A percentile compares a stretch with the other conserved stretches of the same genome.
These are phyloP conservation scores for Pezicula carpinea DNA, from an alignment of 2,329 filamentous ascomycete species.

Conservation along the genomic window DNA sequence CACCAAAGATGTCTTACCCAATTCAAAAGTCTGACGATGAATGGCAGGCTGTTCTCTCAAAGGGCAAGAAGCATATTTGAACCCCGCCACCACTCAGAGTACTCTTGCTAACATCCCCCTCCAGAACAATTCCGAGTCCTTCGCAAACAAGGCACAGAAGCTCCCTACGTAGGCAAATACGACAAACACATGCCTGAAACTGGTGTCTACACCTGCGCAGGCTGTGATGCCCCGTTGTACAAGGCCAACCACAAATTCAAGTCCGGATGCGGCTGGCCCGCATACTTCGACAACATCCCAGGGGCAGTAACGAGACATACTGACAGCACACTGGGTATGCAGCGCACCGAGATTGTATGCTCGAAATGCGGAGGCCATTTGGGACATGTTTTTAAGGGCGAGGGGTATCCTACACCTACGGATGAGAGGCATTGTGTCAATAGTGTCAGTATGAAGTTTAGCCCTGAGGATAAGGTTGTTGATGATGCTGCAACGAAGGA, in stretches of 20 bases:
- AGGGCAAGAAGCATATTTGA: conserved; percentile 40
- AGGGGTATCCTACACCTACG: conserved; percentile 78
- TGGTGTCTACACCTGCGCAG: conserved; percentile 85
- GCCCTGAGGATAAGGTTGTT: conserved; percentile 54
- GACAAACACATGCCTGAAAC: conserved; percentile 75
- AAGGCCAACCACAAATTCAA: conserved; percentile 93
- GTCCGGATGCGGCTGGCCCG: conserved; percentile 95
- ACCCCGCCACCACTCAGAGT: conserved; percentile 28
- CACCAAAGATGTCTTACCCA: conserved; percentile 66
- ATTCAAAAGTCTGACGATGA: conserved; percentile 76
- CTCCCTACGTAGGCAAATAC: conserved; percentile 73
- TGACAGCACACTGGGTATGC: conserved; percentile 76
- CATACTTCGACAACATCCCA: conserved; percentile 93
- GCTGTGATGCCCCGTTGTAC: conserved; percentile 84
- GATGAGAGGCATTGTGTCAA: conserved; percentile 98
- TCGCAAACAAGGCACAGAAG: conserved; percentile 86
- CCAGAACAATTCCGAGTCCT: conserved; percentile 93
- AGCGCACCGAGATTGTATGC: conserved; percentile 89
- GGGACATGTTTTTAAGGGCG: conserved; percentile 88
- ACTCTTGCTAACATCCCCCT: conserved; percentile 24
- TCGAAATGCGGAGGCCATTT: conserved; percentile 89
- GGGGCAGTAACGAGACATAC: conserved; percentile 81
- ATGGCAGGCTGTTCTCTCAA: conserved; percentile 81
- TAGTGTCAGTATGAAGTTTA: conserved; percentile 83
- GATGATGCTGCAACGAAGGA: conserved; percentile 26